A percentile compares a stretch with the other conserved stretches of the same genome.
phyloP scores from a whole-genome alignment of 371 early-diverging fungal genomes.

The Rhizomucor miehei region DNA sequence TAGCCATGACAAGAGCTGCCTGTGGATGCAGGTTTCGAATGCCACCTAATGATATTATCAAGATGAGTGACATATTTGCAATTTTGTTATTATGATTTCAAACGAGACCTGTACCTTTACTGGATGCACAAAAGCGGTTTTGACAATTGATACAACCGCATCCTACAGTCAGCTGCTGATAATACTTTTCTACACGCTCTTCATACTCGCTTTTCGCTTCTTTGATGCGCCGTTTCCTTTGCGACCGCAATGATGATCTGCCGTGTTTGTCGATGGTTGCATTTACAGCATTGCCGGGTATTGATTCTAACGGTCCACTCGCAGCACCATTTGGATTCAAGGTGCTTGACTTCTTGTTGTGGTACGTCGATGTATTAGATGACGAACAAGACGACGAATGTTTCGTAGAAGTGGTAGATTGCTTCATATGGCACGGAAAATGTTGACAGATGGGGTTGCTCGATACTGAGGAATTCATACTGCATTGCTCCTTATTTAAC shows the following conservation, averaged over 20 bases:
- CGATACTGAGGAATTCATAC: neutral
- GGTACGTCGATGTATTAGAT: constrained; percentile 1
- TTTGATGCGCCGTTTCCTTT: constrained; percentile 25
- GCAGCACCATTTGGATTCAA: neutral
- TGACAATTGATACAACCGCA: constrained; percentile 33
- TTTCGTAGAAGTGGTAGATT: neutral
- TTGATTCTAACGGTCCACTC: neutral
- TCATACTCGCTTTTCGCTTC: constrained; percentile 38
- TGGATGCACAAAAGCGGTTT: constrained; percentile 45
- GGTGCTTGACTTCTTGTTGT: constrained; percentile 1
- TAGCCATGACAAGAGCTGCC: constrained; percentile 45
- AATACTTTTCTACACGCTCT: constrained; percentile 32
- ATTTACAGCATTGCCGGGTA: neutral
- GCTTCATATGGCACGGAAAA: constrained; percentile 10
- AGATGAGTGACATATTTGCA: neutral
- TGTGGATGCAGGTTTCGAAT: constrained; percentile 41
- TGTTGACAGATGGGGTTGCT: constrained; percentile 8
- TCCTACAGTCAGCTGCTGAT: constrained; percentile 38
- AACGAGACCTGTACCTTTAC: constrained; percentile 20
- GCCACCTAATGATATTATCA: constrained; percentile 16
- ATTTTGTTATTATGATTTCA: constrained; percentile 1
- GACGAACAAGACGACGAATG: constrained; percentile 2
- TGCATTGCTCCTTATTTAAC: neutral
- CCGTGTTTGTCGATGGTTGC: neutral
- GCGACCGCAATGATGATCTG: neutral